Base-by-base conservation (phyloP, 805 yeast genomes). In the Barnettozyma vustinii region DNA sequence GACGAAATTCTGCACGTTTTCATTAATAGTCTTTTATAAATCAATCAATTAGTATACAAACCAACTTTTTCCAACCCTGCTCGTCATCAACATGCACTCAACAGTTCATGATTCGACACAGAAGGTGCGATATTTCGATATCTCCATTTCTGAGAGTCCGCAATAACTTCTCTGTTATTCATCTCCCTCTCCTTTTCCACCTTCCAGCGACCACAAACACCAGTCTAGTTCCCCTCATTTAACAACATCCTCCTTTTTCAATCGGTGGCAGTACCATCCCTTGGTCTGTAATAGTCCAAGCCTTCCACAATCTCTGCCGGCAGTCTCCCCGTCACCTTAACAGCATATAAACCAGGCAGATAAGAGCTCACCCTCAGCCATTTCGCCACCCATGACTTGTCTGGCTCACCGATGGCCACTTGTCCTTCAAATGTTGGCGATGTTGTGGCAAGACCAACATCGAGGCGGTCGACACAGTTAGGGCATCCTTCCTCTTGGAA, bases 351-450 rank as follows among this genome's bases (percentile, higher is more conserved):
- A 0, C 98, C 99, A 1, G 95, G 87, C 20, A 81, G 83, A 63
- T 89, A 88, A 16, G 87, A 84, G 61, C 88, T 96, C 30, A 92
- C 84, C 66, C 97, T 80, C 49, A 92, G 72, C 99, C 99, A 92
- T 62, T 87, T 81, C 15, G 97, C 97, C 37, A 89, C 97, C 99
- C 99, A 92, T 2, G 97, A 88, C 33, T 76, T 79, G 45, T 81
- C 79, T 45, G 92, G 89, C 52, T 85, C 90, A 44, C 95, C 89
- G 53, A 89, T 75, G 2, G 97, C 97, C 5, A 92, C 96, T 32
- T 87, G 72, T 0, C 99, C 99, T 71, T 92, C 99, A 64, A 90
- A 92, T 0, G 96, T 81, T 37, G 98, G 98, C 18, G 97, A 89
- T 6, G 98, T 94, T 35, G 88, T 79, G 18, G 85, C 81, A 46